phyloP scores from a whole-genome alignment of 2,329 filamentous ascomycete species.

The Exophiala alcalophila region DNA sequence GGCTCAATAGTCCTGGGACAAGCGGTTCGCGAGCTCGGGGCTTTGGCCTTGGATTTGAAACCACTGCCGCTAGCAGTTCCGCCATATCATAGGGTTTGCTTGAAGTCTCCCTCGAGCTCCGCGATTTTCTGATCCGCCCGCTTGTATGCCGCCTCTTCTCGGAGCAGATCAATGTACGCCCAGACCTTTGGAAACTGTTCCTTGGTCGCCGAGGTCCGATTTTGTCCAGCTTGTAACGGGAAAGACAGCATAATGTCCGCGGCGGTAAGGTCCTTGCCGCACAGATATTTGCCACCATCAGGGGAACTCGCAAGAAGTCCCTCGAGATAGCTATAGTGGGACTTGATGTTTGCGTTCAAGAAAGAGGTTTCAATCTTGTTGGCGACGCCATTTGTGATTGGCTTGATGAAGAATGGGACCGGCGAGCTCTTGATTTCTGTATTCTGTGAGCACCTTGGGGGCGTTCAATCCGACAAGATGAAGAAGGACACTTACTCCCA shows the following conservation, averaged over 20 bases:
- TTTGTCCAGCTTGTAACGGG: conserved; percentile 41
- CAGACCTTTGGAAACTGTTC: conserved; percentile 40
- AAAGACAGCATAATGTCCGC: conserved; percentile 51
- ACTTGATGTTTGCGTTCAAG: conserved; percentile 40
- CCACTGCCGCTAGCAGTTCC: too few relatives aligned
- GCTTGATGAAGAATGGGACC: conserved; percentile 67
- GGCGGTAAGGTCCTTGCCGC: conserved; percentile 43
- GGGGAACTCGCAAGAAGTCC: conserved; percentile 44
- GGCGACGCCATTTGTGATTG: conserved; percentile 58
- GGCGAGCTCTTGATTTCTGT: conserved; percentile 51
- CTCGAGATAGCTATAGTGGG: conserved; percentile 46
- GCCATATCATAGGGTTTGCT: conserved; percentile 22
- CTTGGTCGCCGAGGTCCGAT: conserved; percentile 35
- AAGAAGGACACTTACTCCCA: conserved; percentile 43
- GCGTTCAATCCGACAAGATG: neutral
- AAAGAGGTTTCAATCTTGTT: conserved; percentile 42
- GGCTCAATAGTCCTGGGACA: too few relatives aligned
- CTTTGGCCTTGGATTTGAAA: too few relatives aligned
- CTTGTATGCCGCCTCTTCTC: conserved; percentile 41
- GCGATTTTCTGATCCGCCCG: conserved; percentile 42
- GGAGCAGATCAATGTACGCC: conserved; percentile 38
- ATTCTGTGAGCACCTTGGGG: conserved; percentile 7
- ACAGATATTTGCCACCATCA: conserved; percentile 39
- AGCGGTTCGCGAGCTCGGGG: too few relatives aligned
- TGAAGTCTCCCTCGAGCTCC: conserved; percentile 39